A percentile compares a stretch with the other conserved stretches of the same genome.
phyloP scores from a whole-genome alignment of 495 filamentous ascomycete genomes.

The Lineolata rhizophorae region DNA sequence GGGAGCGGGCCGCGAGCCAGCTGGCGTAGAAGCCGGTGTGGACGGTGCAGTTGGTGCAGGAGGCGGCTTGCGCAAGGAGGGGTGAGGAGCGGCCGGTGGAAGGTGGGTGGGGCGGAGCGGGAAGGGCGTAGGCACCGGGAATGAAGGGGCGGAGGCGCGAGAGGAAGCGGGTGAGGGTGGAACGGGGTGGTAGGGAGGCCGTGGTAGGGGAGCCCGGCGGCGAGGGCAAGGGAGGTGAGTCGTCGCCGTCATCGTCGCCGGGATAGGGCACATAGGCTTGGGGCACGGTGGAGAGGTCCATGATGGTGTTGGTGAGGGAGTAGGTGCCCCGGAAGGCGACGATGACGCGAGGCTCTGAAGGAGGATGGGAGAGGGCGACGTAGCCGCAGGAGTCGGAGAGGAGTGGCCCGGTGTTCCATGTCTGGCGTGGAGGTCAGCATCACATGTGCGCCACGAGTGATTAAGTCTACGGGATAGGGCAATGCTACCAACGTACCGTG shows the following conservation, averaged over 20 bases:
- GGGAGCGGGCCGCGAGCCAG: slow-evolving; percentile 49
- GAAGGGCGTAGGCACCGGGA: not conserved
- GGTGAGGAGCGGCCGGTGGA: too few species aligned
- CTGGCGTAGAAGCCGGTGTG: slow-evolving; percentile 74
- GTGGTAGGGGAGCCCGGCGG: slow-evolving; percentile 3
- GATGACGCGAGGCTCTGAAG: slow-evolving; percentile 37
- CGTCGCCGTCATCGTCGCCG: slow-evolving; percentile 22
- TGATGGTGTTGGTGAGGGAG: slow-evolving; percentile 70
- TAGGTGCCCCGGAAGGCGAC: slow-evolving; percentile 94
- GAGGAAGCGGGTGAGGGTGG: too few species aligned
- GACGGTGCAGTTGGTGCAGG: slow-evolving; percentile 70
- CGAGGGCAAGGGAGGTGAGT: slow-evolving; percentile 13
- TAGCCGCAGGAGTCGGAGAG: slow-evolving; percentile 88
- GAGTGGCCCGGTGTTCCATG: slow-evolving; percentile 77
- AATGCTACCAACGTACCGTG: slow-evolving; percentile 30
- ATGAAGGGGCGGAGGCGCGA: too few species aligned
- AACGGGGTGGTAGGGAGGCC: not conserved
- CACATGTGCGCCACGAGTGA: too few species aligned
- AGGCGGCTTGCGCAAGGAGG: slow-evolving; percentile 3
- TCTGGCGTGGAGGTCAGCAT: slow-evolving; percentile 26
- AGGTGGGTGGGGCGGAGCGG: slow-evolving; percentile 7
- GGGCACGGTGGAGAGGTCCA: slow-evolving; percentile 68
- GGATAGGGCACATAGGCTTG: slow-evolving; percentile 84
- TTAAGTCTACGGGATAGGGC: too few species aligned
- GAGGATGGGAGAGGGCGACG: slow-evolving; percentile 59